phyloP scores from a whole-genome alignment of 306 rosid species.

The Hippophae rhamnoides region DNA sequence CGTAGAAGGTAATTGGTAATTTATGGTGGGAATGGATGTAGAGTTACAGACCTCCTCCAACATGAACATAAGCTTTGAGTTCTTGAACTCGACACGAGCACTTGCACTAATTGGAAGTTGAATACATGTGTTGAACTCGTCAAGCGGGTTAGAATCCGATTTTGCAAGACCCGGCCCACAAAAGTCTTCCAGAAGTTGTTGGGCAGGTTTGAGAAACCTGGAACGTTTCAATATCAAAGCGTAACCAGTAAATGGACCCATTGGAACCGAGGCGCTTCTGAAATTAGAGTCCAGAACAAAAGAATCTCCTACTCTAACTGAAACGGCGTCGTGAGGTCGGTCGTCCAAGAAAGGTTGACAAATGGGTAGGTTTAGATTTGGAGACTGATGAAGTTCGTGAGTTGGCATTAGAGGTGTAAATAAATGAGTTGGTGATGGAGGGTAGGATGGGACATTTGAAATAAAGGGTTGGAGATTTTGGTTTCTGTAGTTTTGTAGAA shows the following conservation, averaged over 20 bases:
- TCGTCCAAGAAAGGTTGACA: conserved; percentile 7
- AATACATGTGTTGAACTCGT: not conserved
- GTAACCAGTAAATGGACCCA: conserved; percentile 25
- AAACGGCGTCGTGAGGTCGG: not conserved
- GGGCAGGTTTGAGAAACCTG: conserved; percentile 25
- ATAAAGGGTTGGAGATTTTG: no score
- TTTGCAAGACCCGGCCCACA: conserved; percentile 8
- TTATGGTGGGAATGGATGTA: not conserved
- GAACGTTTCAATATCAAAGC: conserved; percentile 21
- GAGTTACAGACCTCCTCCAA: conserved; percentile 19
- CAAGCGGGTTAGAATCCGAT: not conserved
- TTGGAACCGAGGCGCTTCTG: conserved; percentile 13
- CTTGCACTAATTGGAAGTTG: not conserved
- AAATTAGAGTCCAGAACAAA: not conserved
- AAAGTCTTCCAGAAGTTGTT: conserved; percentile 19
- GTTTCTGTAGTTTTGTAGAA: no score
- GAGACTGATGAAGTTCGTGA: not conserved
- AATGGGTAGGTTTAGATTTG: not conserved
- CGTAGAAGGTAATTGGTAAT: no score
- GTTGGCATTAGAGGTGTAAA: not conserved
- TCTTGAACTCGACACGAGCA: conserved; percentile 11
- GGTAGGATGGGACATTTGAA: no score
- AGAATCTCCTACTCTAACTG: not conserved
- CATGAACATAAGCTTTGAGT: conserved; percentile 16
- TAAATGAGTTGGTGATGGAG: no score